Percentiles rank a stretch among this genome's conserved stretches.
Conservation (phyloP, 2,329 filamentous ascomycete genomes). For the Rasamsonia emersonii region DNA sequence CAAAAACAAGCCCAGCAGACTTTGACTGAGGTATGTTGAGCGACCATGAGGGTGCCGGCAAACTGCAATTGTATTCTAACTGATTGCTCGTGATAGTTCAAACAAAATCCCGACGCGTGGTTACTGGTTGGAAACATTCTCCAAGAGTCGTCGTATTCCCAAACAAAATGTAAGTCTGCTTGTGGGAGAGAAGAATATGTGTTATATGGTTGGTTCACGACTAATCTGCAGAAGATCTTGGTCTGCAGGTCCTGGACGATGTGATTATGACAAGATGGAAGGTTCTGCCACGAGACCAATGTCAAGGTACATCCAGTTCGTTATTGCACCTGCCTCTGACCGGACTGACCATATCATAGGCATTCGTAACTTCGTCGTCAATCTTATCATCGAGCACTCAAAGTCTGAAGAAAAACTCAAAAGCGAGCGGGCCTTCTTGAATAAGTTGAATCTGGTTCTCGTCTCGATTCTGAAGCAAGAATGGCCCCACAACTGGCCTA, state of each 20-base stretch:
- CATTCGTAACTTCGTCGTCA: slow-evolving; percentile 97
- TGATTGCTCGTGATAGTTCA: slow-evolving; percentile 59
- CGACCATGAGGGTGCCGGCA: slow-evolving; percentile 4
- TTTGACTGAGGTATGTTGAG: slow-evolving; percentile 69
- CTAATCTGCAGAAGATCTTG: slow-evolving; percentile 59
- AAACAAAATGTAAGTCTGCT: slow-evolving; percentile 77
- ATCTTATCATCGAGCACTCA: slow-evolving; percentile 94
- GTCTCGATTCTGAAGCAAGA: slow-evolving; percentile 98
- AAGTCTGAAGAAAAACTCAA: slow-evolving; percentile 80
- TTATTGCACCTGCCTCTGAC: neutral
- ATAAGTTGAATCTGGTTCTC: slow-evolving; percentile 96
- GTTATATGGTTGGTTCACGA: slow-evolving; percentile 15
- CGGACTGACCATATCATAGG: slow-evolving; percentile 50
- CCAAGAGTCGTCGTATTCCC: slow-evolving; percentile 81
- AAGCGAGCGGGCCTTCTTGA: slow-evolving; percentile 78
- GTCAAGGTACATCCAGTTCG: slow-evolving; percentile 57
- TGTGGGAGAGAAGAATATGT: slow-evolving; percentile 1
- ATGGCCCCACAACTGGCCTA: slow-evolving; percentile 99
- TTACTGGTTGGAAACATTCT: slow-evolving; percentile 95
- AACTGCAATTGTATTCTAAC: slow-evolving; percentile 11
- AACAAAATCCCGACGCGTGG: slow-evolving; percentile 98
- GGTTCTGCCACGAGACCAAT: slow-evolving; percentile 90
- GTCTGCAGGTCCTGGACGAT: slow-evolving; percentile 92
- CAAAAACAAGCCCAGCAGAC: slow-evolving; percentile 94
- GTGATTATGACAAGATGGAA: slow-evolving; percentile 99